A percentile compares a stretch with the other conserved stretches of the same genome.
phyloP scores from a whole-genome alignment of 1,284 basidiomycete species.

The Butyriboletus appendiculatus region DNA sequence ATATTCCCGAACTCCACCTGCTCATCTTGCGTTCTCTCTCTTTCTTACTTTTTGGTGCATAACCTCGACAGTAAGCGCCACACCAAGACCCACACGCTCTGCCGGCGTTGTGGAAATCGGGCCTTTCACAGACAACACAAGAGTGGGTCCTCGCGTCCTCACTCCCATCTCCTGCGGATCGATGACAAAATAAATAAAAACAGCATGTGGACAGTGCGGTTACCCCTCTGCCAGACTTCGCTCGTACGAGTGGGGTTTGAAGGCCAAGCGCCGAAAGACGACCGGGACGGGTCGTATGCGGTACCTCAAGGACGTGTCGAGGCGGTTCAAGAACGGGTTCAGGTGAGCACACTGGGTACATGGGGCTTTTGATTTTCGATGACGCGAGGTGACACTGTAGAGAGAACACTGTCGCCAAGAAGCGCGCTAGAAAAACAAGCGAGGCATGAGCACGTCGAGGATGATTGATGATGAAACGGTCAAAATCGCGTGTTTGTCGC shows the following conservation, averaged over 20 bases:
- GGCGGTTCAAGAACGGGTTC: conserved; percentile 98
- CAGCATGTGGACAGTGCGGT: conserved; percentile 86
- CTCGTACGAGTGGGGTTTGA: conserved; percentile 97
- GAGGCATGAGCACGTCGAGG: conserved; percentile 43
- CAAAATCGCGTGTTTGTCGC: background rate
- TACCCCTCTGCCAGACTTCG: conserved; percentile 96
- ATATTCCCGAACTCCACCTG: too few relatives aligned
- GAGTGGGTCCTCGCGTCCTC: conserved; percentile 53
- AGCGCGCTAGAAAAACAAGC: conserved; percentile 47
- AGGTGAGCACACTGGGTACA: conserved; percentile 49
- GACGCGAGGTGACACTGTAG: conserved; percentile 37
- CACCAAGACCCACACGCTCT: conserved; percentile 98
- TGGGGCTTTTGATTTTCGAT: background rate
- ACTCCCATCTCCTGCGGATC: background rate
- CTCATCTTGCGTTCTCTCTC: background rate
- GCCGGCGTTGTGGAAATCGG: conserved; percentile 91
- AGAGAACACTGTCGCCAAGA: conserved; percentile 80
- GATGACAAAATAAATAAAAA: background rate
- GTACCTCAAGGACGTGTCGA: conserved; percentile 89
- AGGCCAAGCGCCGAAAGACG: conserved; percentile 99
- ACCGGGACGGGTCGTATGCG: conserved; percentile 97
- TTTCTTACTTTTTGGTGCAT: background rate
- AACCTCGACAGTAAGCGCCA: conserved; percentile 81
- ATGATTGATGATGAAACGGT: background rate
- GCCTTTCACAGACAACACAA: conserved; percentile 98